A percentile compares a stretch with the other conserved stretches of the same genome.
These are phyloP conservation scores for Termitomyces sp. DNA, from an alignment of 768 basidiomycete species.

Conservation along the genomic window DNA sequence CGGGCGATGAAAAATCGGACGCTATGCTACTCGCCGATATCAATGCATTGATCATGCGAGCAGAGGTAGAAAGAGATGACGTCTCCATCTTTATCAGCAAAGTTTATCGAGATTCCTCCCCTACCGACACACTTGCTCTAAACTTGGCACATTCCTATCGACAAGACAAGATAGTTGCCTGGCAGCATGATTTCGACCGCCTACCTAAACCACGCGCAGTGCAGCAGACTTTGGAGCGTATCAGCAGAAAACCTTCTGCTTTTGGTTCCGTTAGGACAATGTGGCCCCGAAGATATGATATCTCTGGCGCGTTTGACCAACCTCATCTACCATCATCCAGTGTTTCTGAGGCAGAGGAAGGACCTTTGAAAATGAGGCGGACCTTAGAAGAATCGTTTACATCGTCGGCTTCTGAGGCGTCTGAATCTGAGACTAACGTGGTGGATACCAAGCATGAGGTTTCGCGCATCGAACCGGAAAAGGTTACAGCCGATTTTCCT, in stretches of 20 bases:
- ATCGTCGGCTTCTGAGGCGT: conserved; percentile 72
- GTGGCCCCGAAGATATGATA: conserved; percentile 63
- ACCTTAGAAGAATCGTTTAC: conserved; percentile 52
- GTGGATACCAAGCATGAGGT: conserved; percentile 17
- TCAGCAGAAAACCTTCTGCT: conserved; percentile 52
- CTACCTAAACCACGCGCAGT: conserved; percentile 68
- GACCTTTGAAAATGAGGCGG: conserved; percentile 40
- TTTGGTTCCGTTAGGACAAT: conserved; percentile 71
- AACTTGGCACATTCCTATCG: conserved; percentile 83
- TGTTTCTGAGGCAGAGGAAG: conserved; percentile 75
- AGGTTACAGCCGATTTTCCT: not conserved
- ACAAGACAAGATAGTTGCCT: conserved; percentile 94
- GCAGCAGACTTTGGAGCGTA: conserved; percentile 42
- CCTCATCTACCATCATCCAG: conserved; percentile 57
- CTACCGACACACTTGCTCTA: conserved; percentile 83
- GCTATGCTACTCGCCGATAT: conserved; percentile 59
- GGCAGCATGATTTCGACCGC: conserved; percentile 91
- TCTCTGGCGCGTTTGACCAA: conserved; percentile 50
- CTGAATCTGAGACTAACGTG: conserved; percentile 52
- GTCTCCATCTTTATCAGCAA: conserved; percentile 69
- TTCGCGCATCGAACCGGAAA: not conserved
- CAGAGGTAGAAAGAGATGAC: conserved; percentile 73
- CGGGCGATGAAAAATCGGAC: conserved; percentile 72
- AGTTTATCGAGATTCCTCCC: conserved; percentile 75
- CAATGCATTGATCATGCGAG: conserved; percentile 63